Conservation (phyloP, 257 asterid genomes). For the Solanum chmielewskii region DNA sequence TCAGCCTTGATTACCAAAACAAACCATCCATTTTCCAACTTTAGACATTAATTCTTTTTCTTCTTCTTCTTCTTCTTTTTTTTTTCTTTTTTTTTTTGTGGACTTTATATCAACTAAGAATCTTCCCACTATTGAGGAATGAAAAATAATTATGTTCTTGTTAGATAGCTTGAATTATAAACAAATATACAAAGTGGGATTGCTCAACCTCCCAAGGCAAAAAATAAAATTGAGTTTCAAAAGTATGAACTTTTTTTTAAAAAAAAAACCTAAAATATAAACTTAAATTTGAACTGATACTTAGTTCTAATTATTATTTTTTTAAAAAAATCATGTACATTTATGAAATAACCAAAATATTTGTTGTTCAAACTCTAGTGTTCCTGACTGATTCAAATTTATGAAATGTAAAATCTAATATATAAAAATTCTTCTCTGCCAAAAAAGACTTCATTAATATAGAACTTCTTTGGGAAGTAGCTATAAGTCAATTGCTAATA, state of each 20-base stretch:
- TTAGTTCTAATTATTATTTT: not conserved
- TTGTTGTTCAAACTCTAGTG: not conserved
- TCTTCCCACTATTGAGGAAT: slow-evolving; percentile 13
- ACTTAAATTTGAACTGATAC: not conserved
- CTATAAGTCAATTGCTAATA: not conserved
- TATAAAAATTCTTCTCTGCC: not conserved
- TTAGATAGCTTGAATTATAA: not conserved
- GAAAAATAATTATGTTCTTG: not conserved
- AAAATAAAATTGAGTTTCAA: not conserved
- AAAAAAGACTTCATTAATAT: not conserved
- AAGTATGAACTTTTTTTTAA: not conserved
- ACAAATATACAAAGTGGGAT: not conserved
- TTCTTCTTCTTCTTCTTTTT: not conserved
- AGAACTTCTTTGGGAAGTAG: not conserved
- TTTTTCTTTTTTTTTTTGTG: not conserved
- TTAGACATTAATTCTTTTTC: not conserved
- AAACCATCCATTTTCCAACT: slow-evolving; percentile 11
- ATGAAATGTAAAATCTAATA: not conserved
- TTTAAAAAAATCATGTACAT: not conserved
- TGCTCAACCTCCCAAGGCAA: not conserved
- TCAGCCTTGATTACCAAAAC: not conserved
- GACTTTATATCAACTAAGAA: slow-evolving; percentile 2
- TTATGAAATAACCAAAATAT: not conserved
- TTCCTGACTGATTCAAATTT: not conserved
- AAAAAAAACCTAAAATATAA: not conserved